Base-by-base conservation (phyloP, 805 yeast species). In the Saturnispora ahearnii region DNA sequence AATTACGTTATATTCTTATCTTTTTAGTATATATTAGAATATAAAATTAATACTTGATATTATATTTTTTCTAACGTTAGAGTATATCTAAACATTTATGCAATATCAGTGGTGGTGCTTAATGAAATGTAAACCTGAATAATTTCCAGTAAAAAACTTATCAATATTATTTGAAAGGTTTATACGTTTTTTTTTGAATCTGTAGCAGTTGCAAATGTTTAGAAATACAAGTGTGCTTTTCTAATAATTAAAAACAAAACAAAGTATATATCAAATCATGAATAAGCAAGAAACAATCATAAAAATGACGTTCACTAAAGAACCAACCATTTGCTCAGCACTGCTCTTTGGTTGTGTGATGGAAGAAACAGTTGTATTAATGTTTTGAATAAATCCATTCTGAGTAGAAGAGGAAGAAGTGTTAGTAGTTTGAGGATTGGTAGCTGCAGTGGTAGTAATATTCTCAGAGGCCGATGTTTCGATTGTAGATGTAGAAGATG, bases 321-420 rank as follows among this genome's bases (percentile, higher is more conserved):
- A 48, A 8, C 34, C 22, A 12, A 12, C 22, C n/a, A 44, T 30
- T 31, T 24, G 29, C 2, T 9, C 32, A 41, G 26, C 45, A 18
- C 22, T 15, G 33, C 30, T 47, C 21, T 26, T 18, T 6, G 36
- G 21, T 15, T 28, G 22, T 4, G 30, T 15, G 36, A 38, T 29
- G 12, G 50, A 41, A 6, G 45, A 41, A 33, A 41, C 50, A 11
- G 42, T 10, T 1, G 26, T 26, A 28, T 36, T 36, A 29, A 45
- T 42, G 21, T 47, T 41, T 33, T 47, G 50, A 18, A 47, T 41
- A 47, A 47, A 47, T 11, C 45, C 45, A 12, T 11, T 13, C 26
- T 24, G 42, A 22, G 43, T 26, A 30, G 34, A 13, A 5, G 43
- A n/a, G 12, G 45, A 15, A 22, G 45, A 24, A 9, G 7, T 7